These are phyloP conservation scores for Penicillium arizonense DNA, from an alignment of 495 filamentous ascomycete species.

Conservation along the genomic window DNA sequence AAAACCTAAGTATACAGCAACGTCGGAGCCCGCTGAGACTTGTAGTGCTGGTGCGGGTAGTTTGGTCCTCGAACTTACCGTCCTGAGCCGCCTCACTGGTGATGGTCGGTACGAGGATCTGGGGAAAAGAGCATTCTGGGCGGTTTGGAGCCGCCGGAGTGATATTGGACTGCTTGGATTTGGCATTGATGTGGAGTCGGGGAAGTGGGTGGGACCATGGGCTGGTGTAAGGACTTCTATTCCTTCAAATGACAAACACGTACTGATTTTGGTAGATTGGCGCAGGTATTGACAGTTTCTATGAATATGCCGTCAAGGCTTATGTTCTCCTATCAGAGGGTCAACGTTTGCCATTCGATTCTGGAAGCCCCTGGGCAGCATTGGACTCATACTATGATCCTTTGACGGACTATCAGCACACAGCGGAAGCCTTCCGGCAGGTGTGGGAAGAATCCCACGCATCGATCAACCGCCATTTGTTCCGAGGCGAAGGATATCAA, in stretches of 20 bases:
- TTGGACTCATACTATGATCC: slow-evolving; percentile 52
- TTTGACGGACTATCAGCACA: slow-evolving; percentile 63
- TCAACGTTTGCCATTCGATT: slow-evolving; percentile 31
- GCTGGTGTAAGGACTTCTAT: slow-evolving; percentile 56
- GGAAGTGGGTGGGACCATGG: slow-evolving; percentile 83
- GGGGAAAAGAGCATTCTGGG: slow-evolving; percentile 92
- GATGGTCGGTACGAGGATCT: slow-evolving; percentile 82
- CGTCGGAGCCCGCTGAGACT: slow-evolving; percentile 83
- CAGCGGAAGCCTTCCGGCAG: slow-evolving; percentile 71
- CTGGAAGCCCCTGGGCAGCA: slow-evolving; percentile 34
- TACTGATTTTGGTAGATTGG: slow-evolving; percentile 59
- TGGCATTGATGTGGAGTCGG: slow-evolving; percentile 88
- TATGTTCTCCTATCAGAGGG: slow-evolving; percentile 81
- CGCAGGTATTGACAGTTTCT: slow-evolving; percentile 95
- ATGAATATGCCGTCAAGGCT: slow-evolving; percentile 95
- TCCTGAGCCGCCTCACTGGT: slow-evolving; percentile 83
- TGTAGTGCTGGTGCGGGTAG: slow-evolving; percentile 96
- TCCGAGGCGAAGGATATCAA: slow-evolving; percentile 61
- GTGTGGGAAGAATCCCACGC: slow-evolving; percentile 85
- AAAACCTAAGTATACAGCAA: slow-evolving; percentile 17
- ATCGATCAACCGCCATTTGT: slow-evolving; percentile 83
- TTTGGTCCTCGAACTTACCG: slow-evolving; percentile 88
- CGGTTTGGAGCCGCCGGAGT: slow-evolving; percentile 85
- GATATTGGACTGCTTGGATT: slow-evolving; percentile 84
- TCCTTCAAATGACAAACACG: background rate